Conservation (phyloP, 2,329 filamentous ascomycete species). For the Scytalidium lignicola region DNA sequence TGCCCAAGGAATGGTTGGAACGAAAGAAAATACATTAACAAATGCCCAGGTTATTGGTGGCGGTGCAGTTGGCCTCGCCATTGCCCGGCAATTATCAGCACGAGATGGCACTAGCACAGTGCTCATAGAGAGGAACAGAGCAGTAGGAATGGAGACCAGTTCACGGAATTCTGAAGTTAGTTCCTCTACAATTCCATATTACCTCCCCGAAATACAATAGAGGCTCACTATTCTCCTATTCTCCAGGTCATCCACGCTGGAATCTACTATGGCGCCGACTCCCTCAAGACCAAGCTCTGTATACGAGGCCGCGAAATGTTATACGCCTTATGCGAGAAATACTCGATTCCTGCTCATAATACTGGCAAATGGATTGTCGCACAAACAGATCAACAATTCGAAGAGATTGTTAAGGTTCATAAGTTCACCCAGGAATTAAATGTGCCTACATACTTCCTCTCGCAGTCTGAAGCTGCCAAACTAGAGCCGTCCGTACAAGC, state of each 20-base stretch:
- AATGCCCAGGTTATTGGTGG: conserved; percentile 45
- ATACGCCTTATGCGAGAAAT: conserved; percentile 68
- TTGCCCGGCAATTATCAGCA: conserved; percentile 57
- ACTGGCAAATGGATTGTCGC: conserved; percentile 95
- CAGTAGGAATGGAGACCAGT: conserved; percentile 64
- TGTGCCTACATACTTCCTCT: conserved; percentile 70
- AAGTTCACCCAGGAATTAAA: conserved; percentile 37
- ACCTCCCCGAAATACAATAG: background rate
- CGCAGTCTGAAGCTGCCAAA: conserved; percentile 51
- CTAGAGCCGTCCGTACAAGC: conserved; percentile 75
- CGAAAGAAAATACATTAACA: background rate
- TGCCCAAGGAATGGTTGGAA: too few species aligned
- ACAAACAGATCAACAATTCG: conserved; percentile 62
- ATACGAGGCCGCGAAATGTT: conserved; percentile 70
- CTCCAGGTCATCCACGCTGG: conserved; percentile 86
- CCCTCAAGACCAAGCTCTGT: conserved; percentile 81
- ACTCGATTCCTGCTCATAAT: conserved; percentile 65
- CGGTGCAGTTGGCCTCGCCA: conserved; percentile 63
- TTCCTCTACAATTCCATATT: background rate
- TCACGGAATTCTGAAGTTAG: conserved; percentile 62
- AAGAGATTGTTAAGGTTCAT: conserved; percentile 44
- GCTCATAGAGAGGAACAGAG: conserved; percentile 60
- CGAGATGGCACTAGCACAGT: conserved; percentile 57
- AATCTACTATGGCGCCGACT: conserved; percentile 74
- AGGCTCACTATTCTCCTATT: background rate